Evolutionary conservation across 768 basidiomycete genomes (phyloP).

Genomic region (Lactarius tabidus): DNA sequence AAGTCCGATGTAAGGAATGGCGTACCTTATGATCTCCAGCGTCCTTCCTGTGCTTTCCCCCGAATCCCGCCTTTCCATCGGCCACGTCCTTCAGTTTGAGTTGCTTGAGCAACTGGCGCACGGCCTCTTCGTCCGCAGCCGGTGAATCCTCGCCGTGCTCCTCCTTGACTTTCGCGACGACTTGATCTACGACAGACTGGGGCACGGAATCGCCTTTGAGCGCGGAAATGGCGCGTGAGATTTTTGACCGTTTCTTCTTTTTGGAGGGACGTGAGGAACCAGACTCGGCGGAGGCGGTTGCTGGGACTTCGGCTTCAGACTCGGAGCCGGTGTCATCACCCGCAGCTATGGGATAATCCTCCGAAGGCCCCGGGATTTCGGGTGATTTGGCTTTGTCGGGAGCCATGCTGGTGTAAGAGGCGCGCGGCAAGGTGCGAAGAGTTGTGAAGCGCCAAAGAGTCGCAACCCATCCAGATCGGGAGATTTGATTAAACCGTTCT

Average conservation of each 20-base stretch:
- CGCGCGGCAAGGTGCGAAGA: not conserved
- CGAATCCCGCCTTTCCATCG: constrained; percentile 74
- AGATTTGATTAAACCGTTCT: not conserved
- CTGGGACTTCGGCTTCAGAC: constrained; percentile 8
- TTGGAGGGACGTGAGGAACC: constrained; percentile 46
- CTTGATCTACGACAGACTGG: constrained; percentile 61
- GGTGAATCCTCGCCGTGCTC: constrained; percentile 31
- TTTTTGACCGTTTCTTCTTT: constrained; percentile 82
- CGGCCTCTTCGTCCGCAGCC: constrained; percentile 55
- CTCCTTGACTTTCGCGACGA: constrained; percentile 53
- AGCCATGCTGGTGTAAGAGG: constrained; percentile 8
- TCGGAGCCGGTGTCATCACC: constrained; percentile 11
- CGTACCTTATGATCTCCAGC: constrained; percentile 86
- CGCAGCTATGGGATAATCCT: not conserved
- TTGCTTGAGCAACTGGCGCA: constrained; percentile 67
- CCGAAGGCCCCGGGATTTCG: not conserved
- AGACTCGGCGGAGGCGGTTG: constrained; percentile 24
- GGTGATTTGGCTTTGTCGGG: constrained; percentile 12
- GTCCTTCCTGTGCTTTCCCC: constrained; percentile 73
- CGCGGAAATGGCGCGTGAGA: constrained; percentile 46
- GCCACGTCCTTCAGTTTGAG: constrained; percentile 78
- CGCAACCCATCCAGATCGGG: not conserved
- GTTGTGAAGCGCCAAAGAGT: not conserved
- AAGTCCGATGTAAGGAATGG: not conserved
- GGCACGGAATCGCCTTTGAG: constrained; percentile 55